Evolutionary conservation across 2,329 filamentous ascomycete species (phyloP).

Genomic region (Pseudogymnoascus sp.): DNA sequence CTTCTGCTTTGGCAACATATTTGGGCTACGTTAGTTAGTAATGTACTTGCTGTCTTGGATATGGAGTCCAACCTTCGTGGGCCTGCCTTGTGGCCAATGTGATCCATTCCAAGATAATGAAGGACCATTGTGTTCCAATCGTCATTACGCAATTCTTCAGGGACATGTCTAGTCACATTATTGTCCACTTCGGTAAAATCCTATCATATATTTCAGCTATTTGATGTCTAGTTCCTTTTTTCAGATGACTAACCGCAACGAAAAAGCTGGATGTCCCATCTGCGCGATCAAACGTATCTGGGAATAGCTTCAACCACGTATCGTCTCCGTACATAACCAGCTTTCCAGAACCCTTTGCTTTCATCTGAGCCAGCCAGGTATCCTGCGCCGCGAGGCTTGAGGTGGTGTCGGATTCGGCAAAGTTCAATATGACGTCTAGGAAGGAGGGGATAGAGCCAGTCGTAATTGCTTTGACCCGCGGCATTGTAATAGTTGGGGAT

Average conservation of each 20-base stretch:
- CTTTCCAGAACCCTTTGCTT: constrained; percentile 62
- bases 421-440: constrained; percentile 91
- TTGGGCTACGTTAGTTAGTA: constrained; percentile 49
- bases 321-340: constrained; percentile 96
- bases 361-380: constrained; percentile 93
- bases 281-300: constrained; percentile 73
- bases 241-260: constrained; percentile 66
- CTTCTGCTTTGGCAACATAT: constrained; percentile 86
- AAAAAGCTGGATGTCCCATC: constrained; percentile 98
- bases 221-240: constrained; percentile 23
- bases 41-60: not conserved
- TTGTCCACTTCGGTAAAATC: constrained; percentile 97
- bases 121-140: constrained; percentile 94
- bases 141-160: constrained; percentile 62
- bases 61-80: constrained; percentile 58
- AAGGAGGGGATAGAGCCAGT: constrained; percentile 98
- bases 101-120: constrained; percentile 92
- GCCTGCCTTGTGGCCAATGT: constrained; percentile 95
- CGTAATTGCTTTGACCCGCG: constrained; percentile 91
- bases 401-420: constrained; percentile 87
- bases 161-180: constrained; percentile 89
- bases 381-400: constrained; percentile 85
- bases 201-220: constrained; percentile 41
- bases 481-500: constrained; percentile 98
- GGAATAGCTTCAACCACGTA: constrained; percentile 96